Evolutionary conservation across 345 rosid species (phyloP).

Genomic region (Microthlaspi erraticum): DNA sequence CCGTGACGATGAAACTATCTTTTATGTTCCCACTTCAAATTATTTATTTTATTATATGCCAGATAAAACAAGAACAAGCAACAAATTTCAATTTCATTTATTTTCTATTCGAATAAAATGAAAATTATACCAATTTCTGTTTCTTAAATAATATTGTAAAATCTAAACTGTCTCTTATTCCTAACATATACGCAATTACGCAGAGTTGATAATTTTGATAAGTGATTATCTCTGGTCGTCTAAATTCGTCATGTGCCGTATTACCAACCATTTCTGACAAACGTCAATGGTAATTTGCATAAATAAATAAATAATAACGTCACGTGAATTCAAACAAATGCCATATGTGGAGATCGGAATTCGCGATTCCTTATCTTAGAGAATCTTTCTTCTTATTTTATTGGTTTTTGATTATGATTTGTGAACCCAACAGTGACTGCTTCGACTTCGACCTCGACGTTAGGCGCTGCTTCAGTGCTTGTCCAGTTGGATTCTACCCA

Average conservation of each 20-base stretch:
- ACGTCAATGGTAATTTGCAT: conserved; percentile 14
- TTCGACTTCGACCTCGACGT: conserved; percentile 30
- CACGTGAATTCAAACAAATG: conserved; percentile 14
- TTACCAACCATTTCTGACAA: not conserved
- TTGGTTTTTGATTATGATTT: conserved; percentile 26
- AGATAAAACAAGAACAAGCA: not conserved
- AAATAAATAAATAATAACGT: not conserved
- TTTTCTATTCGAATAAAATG: not conserved
- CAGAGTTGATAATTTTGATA: too few relatives aligned
- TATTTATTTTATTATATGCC: not conserved
- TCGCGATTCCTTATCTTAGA: conserved; percentile 30
- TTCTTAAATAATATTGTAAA: not conserved
- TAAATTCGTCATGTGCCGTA: not conserved
- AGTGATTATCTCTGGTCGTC: not conserved
- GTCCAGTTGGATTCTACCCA: conserved; percentile 28
- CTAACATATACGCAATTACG: too few relatives aligned
- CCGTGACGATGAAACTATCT: conserved; percentile 37
- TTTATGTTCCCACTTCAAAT: not conserved
- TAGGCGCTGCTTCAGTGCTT: conserved; percentile 28
- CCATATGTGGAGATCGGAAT: conserved; percentile 16
- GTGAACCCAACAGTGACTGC: conserved; percentile 38
- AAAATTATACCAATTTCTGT: not conserved
- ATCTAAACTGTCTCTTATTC: too few relatives aligned
- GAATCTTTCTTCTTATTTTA: conserved; percentile 11
- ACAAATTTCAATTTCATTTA: not conserved